Base-by-base conservation (phyloP, 768 basidiomycete species). In the Mycena sanguinolenta region DNA sequence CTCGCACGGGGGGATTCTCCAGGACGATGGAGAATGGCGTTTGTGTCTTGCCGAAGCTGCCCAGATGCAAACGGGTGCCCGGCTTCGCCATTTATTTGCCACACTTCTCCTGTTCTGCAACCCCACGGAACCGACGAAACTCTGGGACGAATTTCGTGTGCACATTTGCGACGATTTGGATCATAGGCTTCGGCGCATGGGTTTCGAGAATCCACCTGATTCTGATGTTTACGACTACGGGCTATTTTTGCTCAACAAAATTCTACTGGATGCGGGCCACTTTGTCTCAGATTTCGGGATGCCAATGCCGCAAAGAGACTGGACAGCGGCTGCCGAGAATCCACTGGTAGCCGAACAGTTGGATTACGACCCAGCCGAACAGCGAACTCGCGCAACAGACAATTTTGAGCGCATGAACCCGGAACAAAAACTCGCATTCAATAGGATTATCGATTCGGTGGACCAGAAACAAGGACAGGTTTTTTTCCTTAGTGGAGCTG, bases 1-100 rank as follows among this genome's bases (percentile, higher is more conserved):
- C 32, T 78, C 25, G 80, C 78, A 6, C 63, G 74, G 6, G 82
- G n/a, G 83, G 0, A 73, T 84, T 0, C 63, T 83, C 2, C 77
- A 83, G 54, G 80, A 84, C 76, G 84, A 87, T 74, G 70, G 75
- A 0, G 86, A 87, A 71, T 85, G 83, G 83, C 30, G 66, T 0
- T 70, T 61, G 16, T 85, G 84, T 61, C 69, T 85, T 0, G 19
- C 74, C 17, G 84, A 85, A 50, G 84, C 82, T 2, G 46, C 72
- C 13, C 27, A 27, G 5, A 81, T 83, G 65, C 74, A 80, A 30
- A 80, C 80, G 13, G 84, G 83, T 12, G 2, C 25, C 25, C 69
- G 75, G 1, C 74, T 84, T 2, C 76, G 79, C 14, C 62, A 71
- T 0, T 76, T 84, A 0, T 85, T 85, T 78, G 80, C 77, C 0